Evolutionary conservation across 352 stramenopile genomes (phyloP).

Genomic region (Pythium aristosporum): DNA sequence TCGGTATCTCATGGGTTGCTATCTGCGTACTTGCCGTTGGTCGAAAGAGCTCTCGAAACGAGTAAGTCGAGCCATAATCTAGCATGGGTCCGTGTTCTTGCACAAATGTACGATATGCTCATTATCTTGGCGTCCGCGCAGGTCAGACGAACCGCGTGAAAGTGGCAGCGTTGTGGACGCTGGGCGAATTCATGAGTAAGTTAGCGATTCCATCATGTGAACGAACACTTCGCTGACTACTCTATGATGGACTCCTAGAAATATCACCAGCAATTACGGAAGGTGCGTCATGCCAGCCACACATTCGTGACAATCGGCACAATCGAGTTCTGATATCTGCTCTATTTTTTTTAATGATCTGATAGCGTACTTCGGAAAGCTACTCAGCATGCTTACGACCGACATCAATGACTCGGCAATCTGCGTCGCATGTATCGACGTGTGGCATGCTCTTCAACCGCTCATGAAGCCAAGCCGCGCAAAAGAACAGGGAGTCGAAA

Average conservation of each 20-base stretch:
- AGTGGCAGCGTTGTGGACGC: slow-evolving; percentile 20
- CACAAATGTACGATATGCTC: background rate
- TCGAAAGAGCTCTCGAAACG: slow-evolving; percentile 15
- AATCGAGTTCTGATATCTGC: background rate
- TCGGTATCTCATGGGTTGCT: slow-evolving; percentile 26
- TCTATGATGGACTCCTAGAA: slow-evolving; percentile 8
- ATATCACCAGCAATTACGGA: slow-evolving; percentile 18
- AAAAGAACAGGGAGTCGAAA: slow-evolving; percentile 22
- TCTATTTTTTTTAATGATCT: background rate
- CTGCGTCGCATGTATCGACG: slow-evolving; percentile 17
- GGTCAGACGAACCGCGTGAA: slow-evolving; percentile 5
- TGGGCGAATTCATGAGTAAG: slow-evolving; percentile 35
- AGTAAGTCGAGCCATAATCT: background rate
- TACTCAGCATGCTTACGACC: slow-evolving; percentile 8
- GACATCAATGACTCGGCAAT: background rate
- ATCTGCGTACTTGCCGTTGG: slow-evolving; percentile 25
- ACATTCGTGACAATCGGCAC: background rate
- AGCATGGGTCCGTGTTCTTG: background rate
- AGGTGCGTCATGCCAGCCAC: slow-evolving; percentile 8
- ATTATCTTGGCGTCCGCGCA: background rate
- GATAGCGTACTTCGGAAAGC: slow-evolving; percentile 15
- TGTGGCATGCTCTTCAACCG: slow-evolving; percentile 24
- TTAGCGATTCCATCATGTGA: background rate
- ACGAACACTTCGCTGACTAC: background rate
- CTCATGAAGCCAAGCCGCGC: slow-evolving; percentile 15